Conservation (phyloP, 345 rosid species). For the Euphorbia peplus region DNA sequence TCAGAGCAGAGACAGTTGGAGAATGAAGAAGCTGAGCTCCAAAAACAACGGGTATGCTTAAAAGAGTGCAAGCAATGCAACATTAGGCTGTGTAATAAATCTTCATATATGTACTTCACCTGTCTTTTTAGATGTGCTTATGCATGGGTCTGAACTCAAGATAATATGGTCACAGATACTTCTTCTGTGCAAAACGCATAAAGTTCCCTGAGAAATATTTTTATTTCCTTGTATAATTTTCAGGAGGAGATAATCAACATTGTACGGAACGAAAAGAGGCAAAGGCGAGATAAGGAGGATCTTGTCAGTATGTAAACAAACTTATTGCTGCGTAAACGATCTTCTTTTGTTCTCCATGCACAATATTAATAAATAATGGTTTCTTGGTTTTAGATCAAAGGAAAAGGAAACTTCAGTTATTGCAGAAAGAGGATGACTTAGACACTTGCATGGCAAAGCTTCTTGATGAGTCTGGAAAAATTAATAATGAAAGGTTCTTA, state of each 20-base stretch:
- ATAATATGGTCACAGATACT: constrained; percentile 5
- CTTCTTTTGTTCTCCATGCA: neutral
- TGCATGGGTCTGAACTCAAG: constrained; percentile 8
- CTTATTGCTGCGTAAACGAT: neutral
- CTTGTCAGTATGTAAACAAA: constrained; percentile 41
- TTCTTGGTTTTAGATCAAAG: constrained; percentile 45
- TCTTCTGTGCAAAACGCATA: constrained; percentile 6
- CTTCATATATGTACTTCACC: neutral
- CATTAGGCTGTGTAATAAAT: neutral
- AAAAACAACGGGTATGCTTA: constrained; percentile 58
- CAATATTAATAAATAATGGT: neutral
- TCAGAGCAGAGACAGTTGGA: constrained; percentile 61
- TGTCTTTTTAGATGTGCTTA: neutral
- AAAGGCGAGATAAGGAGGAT: constrained; percentile 50
- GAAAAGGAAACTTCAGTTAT: constrained; percentile 53
- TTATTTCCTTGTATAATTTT: constrained; percentile 5
- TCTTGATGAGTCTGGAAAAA: constrained; percentile 51
- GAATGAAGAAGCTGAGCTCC: constrained; percentile 64
- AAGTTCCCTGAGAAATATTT: neutral
- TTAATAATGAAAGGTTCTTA: constrained; percentile 45
- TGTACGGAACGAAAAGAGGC: constrained; percentile 41
- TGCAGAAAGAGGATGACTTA: constrained; percentile 65
- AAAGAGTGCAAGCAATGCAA: neutral
- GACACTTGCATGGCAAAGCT: constrained; percentile 57
- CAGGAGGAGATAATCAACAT: constrained; percentile 60